Base-by-base conservation (phyloP, 202 grass and related monocot genomes). In the Elaeis oleifera region DNA sequence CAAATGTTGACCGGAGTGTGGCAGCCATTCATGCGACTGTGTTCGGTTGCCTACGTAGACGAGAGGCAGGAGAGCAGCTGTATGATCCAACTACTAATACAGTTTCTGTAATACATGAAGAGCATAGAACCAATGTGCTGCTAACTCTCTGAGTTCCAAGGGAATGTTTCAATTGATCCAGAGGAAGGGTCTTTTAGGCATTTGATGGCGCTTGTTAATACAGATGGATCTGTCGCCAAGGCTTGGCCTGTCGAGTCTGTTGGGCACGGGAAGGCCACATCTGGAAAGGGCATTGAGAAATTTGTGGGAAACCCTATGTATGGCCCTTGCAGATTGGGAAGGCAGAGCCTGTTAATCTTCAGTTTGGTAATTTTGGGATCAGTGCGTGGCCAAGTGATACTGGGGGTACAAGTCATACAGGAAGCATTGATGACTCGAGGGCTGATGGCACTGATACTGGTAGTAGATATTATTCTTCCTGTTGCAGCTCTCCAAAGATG, bases 151-250 rank as follows among this genome's bases (percentile, higher is more conserved):
- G 70, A 84, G 82, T 68, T 99, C 94, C 16, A 92, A 99, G 74
- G 94, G 94, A 50, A 89, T 99, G 85, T 83, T 99, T 74, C 94
- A 99, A 59, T 72, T 99, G 68, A 97, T 92, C 64, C 88, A 90
- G 69, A 80, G 85, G 58, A 92, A 88, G 51, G 88, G 19, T 97
- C 88, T 6, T 80, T 83, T 3, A 85, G 82, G 74, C 87, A 92
- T 79, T 65, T 97, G 51, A 97, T 97, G 94, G 88, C 94, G 15
- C 79, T 97, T 56, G 71, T 97, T 59, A 91, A 97, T 22, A 75
- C 72, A 23, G 94, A 97, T 56, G 94, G 94, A 49, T 92, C 88
- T 15, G 82, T 97, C 16, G 83, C 84, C 17, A 97, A 97, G 68
- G 79, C 85, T 63, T 97, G 94, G 94, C 88, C 84, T 18, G 71